These are phyloP conservation scores for Polytrichum commune DNA, from an alignment of 225 moss, liverwort and hornwort genomes.

Conservation along the genomic window DNA sequence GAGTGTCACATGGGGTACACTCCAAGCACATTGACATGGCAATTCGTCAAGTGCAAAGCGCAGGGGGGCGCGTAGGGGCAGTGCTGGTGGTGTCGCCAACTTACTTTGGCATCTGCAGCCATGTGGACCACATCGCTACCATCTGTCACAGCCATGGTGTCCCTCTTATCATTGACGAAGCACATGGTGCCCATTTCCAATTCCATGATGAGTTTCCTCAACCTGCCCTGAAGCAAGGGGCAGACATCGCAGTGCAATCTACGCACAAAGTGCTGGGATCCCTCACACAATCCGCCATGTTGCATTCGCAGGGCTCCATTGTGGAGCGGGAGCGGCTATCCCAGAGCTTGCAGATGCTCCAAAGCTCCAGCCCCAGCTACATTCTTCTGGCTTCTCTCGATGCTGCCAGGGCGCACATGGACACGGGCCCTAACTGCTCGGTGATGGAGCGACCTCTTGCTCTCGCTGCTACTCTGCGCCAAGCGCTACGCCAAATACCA, in stretches of 20 bases:
- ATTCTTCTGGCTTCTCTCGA: constrained; percentile 89
- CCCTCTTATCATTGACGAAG: constrained; percentile 83
- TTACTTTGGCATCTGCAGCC: constrained; percentile 78
- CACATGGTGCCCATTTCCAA: constrained; percentile 87
- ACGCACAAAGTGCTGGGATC: constrained; percentile 92
- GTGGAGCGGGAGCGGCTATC: constrained; percentile 40
- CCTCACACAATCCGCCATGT: constrained; percentile 90
- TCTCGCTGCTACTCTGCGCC: constrained; percentile 41
- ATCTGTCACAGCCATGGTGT: constrained; percentile 52
- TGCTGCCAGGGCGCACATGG: constrained; percentile 81
- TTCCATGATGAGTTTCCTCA: constrained; percentile 63
- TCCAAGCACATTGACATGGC: constrained; percentile 47
- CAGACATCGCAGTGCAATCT: constrained; percentile 86
- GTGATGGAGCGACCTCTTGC: constrained; percentile 49
- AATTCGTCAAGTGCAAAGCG: constrained; percentile 35
- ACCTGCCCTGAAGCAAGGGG: constrained; percentile 76
- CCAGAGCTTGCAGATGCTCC: constrained; percentile 75
- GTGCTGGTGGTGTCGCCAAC: constrained; percentile 89
- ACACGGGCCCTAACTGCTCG: constrained; percentile 13
- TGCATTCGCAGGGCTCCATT: constrained; percentile 59
- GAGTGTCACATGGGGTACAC: constrained; percentile 55
- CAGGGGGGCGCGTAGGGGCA: constrained; percentile 64
- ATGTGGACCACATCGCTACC: constrained; percentile 40
- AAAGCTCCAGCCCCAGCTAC: constrained; percentile 92
- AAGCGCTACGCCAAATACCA: constrained; percentile 36